Conservation (phyloP, 1,284 basidiomycete species). For the Takashimella koratensis region DNA sequence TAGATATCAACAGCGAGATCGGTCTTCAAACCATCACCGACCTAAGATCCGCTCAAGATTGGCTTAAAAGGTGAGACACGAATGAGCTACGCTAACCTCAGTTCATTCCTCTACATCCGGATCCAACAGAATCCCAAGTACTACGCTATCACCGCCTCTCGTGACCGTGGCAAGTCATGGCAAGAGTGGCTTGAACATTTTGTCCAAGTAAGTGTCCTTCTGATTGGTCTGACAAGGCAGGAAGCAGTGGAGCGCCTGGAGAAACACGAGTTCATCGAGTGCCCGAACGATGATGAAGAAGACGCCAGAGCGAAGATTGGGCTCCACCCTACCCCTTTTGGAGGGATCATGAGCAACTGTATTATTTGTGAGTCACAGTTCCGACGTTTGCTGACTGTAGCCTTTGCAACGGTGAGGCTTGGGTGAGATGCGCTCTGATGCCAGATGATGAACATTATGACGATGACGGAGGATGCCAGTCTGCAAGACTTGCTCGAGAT, state of each 20-base stretch:
- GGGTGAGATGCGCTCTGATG: too few species aligned
- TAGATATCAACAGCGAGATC: slow-evolving; percentile 84
- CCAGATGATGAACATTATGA: slow-evolving; percentile 28
- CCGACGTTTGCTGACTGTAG: not conserved
- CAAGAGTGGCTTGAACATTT: slow-evolving; percentile 70
- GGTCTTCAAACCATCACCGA: slow-evolving; percentile 73
- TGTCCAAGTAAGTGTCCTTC: slow-evolving; percentile 50
- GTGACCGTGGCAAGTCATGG: slow-evolving; percentile 27
- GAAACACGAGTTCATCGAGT: slow-evolving; percentile 59
- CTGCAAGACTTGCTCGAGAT: slow-evolving; percentile 29
- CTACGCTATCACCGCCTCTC: slow-evolving; percentile 57
- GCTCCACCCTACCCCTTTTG: slow-evolving; percentile 11
- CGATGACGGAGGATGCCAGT: slow-evolving; percentile 13
- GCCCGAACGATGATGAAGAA: slow-evolving; percentile 38
- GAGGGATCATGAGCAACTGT: slow-evolving; percentile 37
- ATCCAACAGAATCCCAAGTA: slow-evolving; percentile 74
- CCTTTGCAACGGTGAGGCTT: not conserved
- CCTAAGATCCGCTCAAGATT: slow-evolving; percentile 61
- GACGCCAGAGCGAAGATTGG: not conserved
- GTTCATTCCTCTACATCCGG: slow-evolving; percentile 76
- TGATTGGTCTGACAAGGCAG: slow-evolving; percentile 19
- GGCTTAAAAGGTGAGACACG: slow-evolving; percentile 59
- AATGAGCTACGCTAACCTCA: slow-evolving; percentile 13
- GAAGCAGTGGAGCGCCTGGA: slow-evolving; percentile 62
- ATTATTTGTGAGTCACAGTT: slow-evolving; percentile 26